Evolutionary conservation across 176 grass and related monocot species (phyloP).

Genomic region (Panicum miliaceum): DNA sequence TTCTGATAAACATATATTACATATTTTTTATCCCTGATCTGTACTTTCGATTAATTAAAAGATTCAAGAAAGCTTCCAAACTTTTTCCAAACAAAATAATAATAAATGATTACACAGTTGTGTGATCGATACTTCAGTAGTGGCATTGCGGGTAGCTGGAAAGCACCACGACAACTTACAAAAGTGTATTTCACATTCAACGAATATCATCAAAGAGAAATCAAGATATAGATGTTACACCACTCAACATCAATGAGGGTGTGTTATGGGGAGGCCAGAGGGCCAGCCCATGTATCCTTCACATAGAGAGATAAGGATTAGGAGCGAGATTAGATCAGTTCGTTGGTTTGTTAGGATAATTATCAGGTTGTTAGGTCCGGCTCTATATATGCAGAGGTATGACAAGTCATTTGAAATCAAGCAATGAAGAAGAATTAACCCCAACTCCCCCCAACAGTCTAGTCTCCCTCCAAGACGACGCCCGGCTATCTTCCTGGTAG

Average conservation of each 20-base stretch:
- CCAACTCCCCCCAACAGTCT: no score
- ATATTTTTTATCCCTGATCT: background rate
- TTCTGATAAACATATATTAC: background rate
- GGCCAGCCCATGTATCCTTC: no score
- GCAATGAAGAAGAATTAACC: no score
- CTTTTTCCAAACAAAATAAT: background rate
- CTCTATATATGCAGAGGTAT: no score
- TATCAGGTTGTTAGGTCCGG: no score
- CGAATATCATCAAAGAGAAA: background rate
- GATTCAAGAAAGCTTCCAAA: background rate
- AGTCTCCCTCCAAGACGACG: no score
- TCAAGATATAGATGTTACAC: background rate
- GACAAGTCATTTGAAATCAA: no score
- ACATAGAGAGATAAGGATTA: no score
- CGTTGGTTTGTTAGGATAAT: no score
- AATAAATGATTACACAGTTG: background rate
- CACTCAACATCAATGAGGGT: background rate
- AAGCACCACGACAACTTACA: background rate
- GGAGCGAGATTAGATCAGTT: no score
- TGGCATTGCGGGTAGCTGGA: background rate
- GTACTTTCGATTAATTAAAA: background rate
- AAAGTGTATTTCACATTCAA: background rate
- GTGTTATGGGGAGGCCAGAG: no score
- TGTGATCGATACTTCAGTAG: background rate
- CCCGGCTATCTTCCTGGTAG: no score